Conservation (phyloP, 768 basidiomycete genomes). For the Coprinopsis strossmayeri region DNA sequence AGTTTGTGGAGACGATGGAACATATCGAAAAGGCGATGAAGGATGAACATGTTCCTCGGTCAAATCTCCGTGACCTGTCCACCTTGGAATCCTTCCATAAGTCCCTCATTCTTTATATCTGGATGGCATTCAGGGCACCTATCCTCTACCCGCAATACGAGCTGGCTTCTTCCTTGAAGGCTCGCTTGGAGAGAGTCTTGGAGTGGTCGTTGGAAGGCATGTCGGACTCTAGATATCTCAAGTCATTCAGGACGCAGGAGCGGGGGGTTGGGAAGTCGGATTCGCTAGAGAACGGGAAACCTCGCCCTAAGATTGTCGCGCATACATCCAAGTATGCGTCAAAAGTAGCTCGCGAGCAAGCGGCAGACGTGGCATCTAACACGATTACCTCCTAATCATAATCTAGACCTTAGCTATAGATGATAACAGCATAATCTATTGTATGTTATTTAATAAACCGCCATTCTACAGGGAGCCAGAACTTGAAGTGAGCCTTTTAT, state of each 20-base stretch:
- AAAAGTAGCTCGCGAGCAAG: no score
- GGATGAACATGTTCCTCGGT: slow-evolving; percentile 14
- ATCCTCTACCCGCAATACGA: slow-evolving; percentile 58
- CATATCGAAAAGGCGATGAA: slow-evolving; percentile 30
- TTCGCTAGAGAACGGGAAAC: neutral
- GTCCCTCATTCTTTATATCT: slow-evolving; percentile 71
- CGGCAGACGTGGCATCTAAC: no score
- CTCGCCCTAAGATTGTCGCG: neutral
- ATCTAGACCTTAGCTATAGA: no score
- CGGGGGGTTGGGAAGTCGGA: neutral
- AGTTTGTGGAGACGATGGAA: slow-evolving; percentile 35
- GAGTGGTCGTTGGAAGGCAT: slow-evolving; percentile 52
- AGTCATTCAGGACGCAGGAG: neutral
- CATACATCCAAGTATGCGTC: no score
- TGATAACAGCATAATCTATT: no score
- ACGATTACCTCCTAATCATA: no score
- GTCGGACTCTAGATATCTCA: slow-evolving; percentile 16
- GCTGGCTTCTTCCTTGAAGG: slow-evolving; percentile 47
- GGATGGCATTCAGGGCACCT: slow-evolving; percentile 69
- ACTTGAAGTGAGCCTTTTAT: no score
- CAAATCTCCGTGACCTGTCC: slow-evolving; percentile 1
- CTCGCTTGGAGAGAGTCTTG: slow-evolving; percentile 57
- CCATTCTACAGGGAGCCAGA: no score
- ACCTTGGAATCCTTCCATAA: slow-evolving; percentile 73
- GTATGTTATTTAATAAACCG: no score